Evolutionary conservation across 176 grass and related monocot genomes (phyloP).

Genomic region (Avena atlantica): DNA sequence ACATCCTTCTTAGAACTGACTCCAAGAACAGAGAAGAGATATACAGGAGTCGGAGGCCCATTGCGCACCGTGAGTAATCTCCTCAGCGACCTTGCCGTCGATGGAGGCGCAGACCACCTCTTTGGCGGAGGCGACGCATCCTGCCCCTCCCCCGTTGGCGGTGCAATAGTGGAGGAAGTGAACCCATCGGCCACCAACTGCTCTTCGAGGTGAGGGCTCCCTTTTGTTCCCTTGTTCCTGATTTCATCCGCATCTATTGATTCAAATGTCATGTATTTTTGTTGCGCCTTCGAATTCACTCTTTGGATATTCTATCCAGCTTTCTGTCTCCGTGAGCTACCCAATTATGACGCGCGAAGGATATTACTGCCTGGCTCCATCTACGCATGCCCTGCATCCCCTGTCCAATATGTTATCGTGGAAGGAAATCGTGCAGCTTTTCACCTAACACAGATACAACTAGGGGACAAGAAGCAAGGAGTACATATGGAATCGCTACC

Average conservation of each 20-base stretch:
- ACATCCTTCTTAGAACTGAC: neutral
- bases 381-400: no score
- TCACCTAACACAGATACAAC: no score
- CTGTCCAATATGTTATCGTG: no score
- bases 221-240: neutral
- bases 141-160: slow-evolving; percentile 23
- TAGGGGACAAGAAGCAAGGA: no score
- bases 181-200: slow-evolving; percentile 54
- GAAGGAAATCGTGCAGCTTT: no score
- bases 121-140: slow-evolving; percentile 18
- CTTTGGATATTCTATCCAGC: neutral
- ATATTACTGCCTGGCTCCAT: neutral
- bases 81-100: slow-evolving; percentile 70
- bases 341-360: neutral
- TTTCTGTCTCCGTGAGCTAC: neutral
- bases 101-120: slow-evolving; percentile 39
- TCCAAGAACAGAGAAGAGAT: slow-evolving; percentile 33
- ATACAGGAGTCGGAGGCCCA: slow-evolving; percentile 71
- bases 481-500: no score
- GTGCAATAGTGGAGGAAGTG: neutral
- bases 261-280: neutral
- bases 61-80: slow-evolving; percentile 79
- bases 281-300: neutral
- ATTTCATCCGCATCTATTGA: neutral
- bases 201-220: slow-evolving; percentile 60